phyloP scores from a whole-genome alignment of 2,329 filamentous ascomycete species.

The Incumbomyces delicatus region DNA sequence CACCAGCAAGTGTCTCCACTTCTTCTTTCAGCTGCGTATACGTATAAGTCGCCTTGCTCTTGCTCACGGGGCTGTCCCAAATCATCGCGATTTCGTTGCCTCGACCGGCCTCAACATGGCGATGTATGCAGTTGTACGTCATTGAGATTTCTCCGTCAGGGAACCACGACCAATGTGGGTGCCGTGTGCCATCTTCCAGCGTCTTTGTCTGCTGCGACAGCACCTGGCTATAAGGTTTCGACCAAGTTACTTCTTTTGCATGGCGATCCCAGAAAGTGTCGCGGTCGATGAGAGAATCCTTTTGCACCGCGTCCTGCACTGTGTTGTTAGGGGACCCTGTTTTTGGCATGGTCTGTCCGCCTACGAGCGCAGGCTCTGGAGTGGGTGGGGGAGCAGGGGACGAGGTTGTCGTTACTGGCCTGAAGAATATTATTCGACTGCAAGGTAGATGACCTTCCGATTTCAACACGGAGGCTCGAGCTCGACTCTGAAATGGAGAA shows the following conservation, averaged over 20 bases:
- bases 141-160: slow-evolving; percentile 80
- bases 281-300: slow-evolving; percentile 55
- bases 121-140: slow-evolving; percentile 82
- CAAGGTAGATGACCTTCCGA: not conserved
- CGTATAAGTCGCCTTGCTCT: slow-evolving; percentile 59
- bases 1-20: slow-evolving; percentile 72
- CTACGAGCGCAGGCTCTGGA: not conserved
- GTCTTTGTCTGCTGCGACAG: slow-evolving; percentile 54
- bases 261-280: slow-evolving; percentile 66
- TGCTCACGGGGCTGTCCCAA: slow-evolving; percentile 80
- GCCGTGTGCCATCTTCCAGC: slow-evolving; percentile 50
- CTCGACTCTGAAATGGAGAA: slow-evolving; percentile 14
- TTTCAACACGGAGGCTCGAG: slow-evolving; percentile 13
- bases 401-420: not conserved
- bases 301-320: slow-evolving; percentile 42
- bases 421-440: too few relatives aligned
- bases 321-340: slow-evolving; percentile 16
- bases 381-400: not conserved
- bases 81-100: slow-evolving; percentile 67
- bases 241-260: slow-evolving; percentile 69
- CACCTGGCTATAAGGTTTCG: slow-evolving; percentile 58
- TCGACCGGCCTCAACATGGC: slow-evolving; percentile 72
- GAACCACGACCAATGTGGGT: slow-evolving; percentile 85
- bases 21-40: slow-evolving; percentile 69
- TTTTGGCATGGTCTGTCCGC: not conserved